These are phyloP conservation scores for Miscanthus lutarioriparius DNA, from an alignment of 176 grass and related monocot genomes.

Conservation along the genomic window DNA sequence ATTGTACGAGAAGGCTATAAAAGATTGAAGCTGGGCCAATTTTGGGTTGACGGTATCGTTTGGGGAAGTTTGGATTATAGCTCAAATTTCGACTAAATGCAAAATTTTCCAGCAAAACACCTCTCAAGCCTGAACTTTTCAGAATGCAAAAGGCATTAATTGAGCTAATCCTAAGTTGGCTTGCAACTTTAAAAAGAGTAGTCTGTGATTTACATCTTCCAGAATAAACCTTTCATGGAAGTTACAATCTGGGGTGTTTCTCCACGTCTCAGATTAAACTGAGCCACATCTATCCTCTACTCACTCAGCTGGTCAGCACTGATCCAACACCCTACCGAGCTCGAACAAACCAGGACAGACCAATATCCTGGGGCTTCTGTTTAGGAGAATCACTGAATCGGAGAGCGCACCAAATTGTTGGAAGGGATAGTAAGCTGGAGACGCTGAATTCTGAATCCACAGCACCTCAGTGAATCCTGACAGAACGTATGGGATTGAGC, in stretches of 20 bases:
- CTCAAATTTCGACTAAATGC: not conserved
- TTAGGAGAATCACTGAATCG: not conserved
- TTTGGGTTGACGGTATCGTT: not conserved
- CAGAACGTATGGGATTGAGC: not conserved
- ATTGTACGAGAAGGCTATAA: not conserved
- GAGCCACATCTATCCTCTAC: slow-evolving; percentile 16
- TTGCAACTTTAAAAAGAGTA: not conserved
- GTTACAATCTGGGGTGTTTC: too few relatives aligned
- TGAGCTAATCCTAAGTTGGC: not conserved
- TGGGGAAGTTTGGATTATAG: not conserved
- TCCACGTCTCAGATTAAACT: not conserved
- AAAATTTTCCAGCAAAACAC: not conserved
- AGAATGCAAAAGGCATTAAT: not conserved
- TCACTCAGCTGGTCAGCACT: not conserved
- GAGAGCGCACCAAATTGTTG: slow-evolving; percentile 3
- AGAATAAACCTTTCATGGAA: too few relatives aligned
- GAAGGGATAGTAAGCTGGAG: not conserved
- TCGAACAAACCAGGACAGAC: slow-evolving; percentile 5
- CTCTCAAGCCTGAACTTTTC: too few relatives aligned
- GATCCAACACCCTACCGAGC: not conserved
- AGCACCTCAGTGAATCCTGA: not conserved
- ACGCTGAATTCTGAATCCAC: not conserved
- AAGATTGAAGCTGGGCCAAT: too few relatives aligned
- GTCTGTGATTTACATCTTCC: too few relatives aligned
- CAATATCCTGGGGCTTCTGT: not conserved